Base-by-base conservation (phyloP, 176 grass and related monocot species). In the Oryza brachyantha region DNA sequence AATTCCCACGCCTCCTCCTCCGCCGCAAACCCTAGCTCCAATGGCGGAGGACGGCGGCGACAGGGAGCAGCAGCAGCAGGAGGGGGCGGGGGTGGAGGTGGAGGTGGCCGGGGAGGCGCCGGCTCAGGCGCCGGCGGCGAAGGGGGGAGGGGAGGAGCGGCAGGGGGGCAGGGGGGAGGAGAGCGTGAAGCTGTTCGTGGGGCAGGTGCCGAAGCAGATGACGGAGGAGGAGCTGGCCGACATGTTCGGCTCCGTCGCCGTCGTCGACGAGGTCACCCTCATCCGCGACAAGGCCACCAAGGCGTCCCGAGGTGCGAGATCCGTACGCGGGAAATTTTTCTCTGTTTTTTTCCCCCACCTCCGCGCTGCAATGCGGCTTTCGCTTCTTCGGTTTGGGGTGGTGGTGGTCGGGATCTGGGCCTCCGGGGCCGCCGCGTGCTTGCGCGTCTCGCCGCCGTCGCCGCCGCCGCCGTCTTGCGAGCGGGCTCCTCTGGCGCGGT, bases 261-360 rank as follows among this genome's bases (percentile, higher is more conserved):
- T 92, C 74, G 91, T 97, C 55, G 91, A 94, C 81, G 94, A 97
- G 84, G 94, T 92, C 89, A 97, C 87, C 75, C 81, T 97, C 84
- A 97, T 97, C 79, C 84, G 86, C 78, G 94, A 97, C 91, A 92
- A 91, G 89, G 84, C 83, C 54, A 97, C 89, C 73, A 85, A 89
- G 75, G 84, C 78, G 36, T 94, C 94, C 19, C 72, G 94, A 97
- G 94, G 94, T 94, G 73, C 72, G 72, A 52, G 82, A 89, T 89
- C 82, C 76, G 86, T 70, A 43, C 21, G 12, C 25, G 57, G 48
- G n/a, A n/a, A 61, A 29, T 52, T 61, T 29, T 12, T 24, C 58
- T n/a, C n/a, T n/a, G n/a, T n/a, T n/a, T n/a, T n/a, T n/a, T n/a
- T n/a, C n/a, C n/a, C n/a, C n/a, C n/a, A n/a, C n/a, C n/a, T n/a